Conservation (phyloP, 331 rosid species). For the Erythrophleum ivorense region DNA sequence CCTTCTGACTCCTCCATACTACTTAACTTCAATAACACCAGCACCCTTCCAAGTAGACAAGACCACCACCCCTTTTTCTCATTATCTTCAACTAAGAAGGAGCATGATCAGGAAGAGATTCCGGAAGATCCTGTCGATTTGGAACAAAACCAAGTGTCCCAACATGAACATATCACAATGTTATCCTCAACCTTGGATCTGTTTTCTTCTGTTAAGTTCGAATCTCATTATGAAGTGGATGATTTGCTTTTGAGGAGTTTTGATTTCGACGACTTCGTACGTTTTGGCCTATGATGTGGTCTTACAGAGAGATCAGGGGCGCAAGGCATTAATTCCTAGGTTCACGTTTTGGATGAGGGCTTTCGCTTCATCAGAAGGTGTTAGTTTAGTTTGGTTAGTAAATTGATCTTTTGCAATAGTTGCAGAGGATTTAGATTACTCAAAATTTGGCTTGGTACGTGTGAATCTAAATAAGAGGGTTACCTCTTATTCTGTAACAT, state of each 20-base stretch:
- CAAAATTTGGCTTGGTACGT: no score
- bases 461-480: no score
- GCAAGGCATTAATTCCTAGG: background rate
- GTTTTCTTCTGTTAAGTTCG: background rate
- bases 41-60: background rate
- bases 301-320: no score
- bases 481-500: no score
- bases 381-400: no score
- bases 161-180: background rate
- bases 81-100: conserved; percentile 4
- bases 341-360: background rate
- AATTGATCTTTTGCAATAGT: no score
- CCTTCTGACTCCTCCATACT: conserved; percentile 33
- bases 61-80: background rate
- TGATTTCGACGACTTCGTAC: background rate
- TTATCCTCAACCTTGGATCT: background rate
- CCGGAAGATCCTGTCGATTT: background rate
- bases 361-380: no score
- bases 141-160: conserved; percentile 7
- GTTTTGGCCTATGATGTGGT: background rate
- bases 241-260: background rate
- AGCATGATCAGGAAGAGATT: background rate
- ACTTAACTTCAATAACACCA: conserved; percentile 48
- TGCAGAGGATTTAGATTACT: no score
- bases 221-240: background rate